These are phyloP conservation scores for Cystobasidium ongulense DNA, from an alignment of 768 basidiomycete genomes.

Conservation along the genomic window DNA sequence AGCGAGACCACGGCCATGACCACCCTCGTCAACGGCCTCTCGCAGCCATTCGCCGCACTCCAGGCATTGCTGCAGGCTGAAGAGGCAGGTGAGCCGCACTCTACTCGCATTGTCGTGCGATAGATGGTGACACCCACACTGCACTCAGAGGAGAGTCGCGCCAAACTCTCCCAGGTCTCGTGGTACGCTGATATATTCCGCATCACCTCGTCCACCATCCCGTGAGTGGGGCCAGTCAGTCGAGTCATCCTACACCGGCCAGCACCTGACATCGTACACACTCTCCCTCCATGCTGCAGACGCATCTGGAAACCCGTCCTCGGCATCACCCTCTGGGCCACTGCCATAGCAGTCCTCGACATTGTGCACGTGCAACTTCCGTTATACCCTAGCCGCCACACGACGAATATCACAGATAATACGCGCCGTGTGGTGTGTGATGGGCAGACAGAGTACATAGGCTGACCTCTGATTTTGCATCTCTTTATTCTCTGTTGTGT, in stretches of 20 bases:
- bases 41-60: conserved; percentile 10
- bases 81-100: conserved; percentile 24
- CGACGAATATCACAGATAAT: too few species aligned
- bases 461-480: too few species aligned
- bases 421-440: too few species aligned
- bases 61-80: conserved; percentile 10
- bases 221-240: not conserved
- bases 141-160: not conserved
- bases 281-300: not conserved
- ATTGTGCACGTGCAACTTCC: not conserved
- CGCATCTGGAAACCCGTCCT: conserved; percentile 23
- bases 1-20: not conserved
- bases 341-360: conserved; percentile 10
- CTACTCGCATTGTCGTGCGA: too few species aligned
- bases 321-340: conserved; percentile 11
- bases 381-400: too few species aligned
- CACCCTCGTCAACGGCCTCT: conserved; percentile 6
- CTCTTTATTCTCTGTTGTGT: too few species aligned
- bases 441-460: too few species aligned
- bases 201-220: conserved; percentile 8
- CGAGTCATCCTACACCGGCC: not conserved
- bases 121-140: not conserved
- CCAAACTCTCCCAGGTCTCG: conserved; percentile 10
- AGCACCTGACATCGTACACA: not conserved
- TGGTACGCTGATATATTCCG: conserved; percentile 33